phyloP scores from a whole-genome alignment of 164 flowering plant species.

The Brasenia schreberi region DNA sequence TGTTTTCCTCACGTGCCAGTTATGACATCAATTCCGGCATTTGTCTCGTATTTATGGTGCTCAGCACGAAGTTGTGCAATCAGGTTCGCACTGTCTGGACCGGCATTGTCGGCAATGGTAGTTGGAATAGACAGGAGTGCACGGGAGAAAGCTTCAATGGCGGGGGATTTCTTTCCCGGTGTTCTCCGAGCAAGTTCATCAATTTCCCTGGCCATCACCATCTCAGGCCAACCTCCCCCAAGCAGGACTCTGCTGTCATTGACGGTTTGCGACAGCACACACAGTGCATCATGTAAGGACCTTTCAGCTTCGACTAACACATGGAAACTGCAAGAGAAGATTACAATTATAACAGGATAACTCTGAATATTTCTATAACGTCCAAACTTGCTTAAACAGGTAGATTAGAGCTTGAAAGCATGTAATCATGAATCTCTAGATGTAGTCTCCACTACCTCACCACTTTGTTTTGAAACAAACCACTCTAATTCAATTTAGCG shows the following conservation, averaged over 20 bases:
- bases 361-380: too few relatives aligned
- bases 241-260: constrained; percentile 80
- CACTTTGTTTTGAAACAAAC: too few relatives aligned
- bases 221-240: constrained; percentile 99
- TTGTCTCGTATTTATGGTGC: constrained; percentile 74
- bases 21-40: constrained; percentile 89
- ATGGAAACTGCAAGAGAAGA: constrained; percentile 45
- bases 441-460: too few relatives aligned
- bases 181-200: constrained; percentile 89
- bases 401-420: too few relatives aligned
- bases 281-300: constrained; percentile 94
- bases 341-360: too few relatives aligned
- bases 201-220: constrained; percentile 95
- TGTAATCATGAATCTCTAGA: too few relatives aligned
- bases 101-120: constrained; percentile 95
- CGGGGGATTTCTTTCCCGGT: constrained; percentile 93
- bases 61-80: constrained; percentile 92
- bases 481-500: too few relatives aligned
- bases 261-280: constrained; percentile 94
- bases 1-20: constrained; percentile 39
- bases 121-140: constrained; percentile 88
- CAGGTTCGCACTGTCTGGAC: constrained; percentile 93
- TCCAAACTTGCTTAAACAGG: too few relatives aligned
- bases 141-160: constrained; percentile 88
- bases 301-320: constrained; percentile 97